Evolutionary conservation across 2,329 filamentous ascomycete species (phyloP), one percentile per base, ranked within the genome.

Genomic region (Aspergillus phoenicis): DNA sequence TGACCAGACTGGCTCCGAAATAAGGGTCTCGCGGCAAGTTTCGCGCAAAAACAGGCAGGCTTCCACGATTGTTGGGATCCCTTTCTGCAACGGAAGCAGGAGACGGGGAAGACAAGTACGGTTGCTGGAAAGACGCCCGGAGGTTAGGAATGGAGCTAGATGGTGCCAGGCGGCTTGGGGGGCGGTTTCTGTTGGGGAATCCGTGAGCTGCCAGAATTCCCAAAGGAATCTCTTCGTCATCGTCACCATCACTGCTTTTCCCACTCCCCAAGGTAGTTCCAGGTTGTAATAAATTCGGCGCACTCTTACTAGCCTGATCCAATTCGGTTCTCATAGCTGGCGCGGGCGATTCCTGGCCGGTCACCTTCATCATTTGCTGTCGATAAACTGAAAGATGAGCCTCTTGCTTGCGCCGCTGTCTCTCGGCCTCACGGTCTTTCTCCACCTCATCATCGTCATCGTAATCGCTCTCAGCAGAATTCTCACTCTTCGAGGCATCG

Each of bases 291-390:
- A 90, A 74, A 64, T 87, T 88, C 1, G 89, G 87, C 4, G 86
- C 85, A 73, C 88, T 91, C 69, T 83, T 81, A 58, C 76, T 78
- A 4, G 85, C 86, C 36, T 83, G 79, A 17, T 84, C 81, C 62
- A 88, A 75, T 53, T 80, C 79, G 13, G 85, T 83, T n/a, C 87
- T 85, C 26, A 82, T 75, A 10, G 79, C 71, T 13, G 82, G 75
- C 45, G 80, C 77, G 10, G 82, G 75, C 4, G 83, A 75, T 22
- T 87, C 79, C 68, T 94, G 91, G 52, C 93, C 93, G 0, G 92
- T 96, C 30, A 95, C 90, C 78, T 96, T 96, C 90, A 94, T 96
- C 93, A 96, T 97, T 77, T 95, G 91, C 75, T 97, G 93, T 60
- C 93, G 87, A 75, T 96, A 96, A 1, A 96, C 89, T 1, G 91